A percentile compares a stretch with the other conserved stretches of the same genome.
These are phyloP conservation scores for Astrephomene gubernaculifera DNA, from an alignment of 139 green algal genomes.

Conservation along the genomic window DNA sequence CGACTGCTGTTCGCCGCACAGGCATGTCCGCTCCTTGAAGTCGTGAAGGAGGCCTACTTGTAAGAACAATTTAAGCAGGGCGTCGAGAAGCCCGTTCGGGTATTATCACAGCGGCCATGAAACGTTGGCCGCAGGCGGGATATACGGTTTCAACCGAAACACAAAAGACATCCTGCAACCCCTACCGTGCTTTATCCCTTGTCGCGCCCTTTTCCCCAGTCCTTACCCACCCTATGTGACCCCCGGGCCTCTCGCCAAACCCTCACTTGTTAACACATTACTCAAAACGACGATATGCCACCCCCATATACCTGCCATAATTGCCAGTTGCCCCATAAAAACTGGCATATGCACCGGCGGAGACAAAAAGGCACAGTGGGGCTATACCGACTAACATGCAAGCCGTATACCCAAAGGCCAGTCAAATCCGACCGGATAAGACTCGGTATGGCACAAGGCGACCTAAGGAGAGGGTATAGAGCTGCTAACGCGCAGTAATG, in stretches of 20 bases:
- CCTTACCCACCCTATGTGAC: background rate
- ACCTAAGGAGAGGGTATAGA: background rate
- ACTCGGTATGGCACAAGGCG: background rate
- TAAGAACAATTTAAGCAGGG: background rate
- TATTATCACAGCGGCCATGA: slow-evolving; percentile 5
- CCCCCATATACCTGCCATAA: background rate
- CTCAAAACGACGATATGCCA: background rate
- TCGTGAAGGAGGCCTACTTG: background rate
- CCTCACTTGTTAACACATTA: background rate
- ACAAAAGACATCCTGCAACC: slow-evolving; percentile 11
- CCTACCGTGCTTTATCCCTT: too few relatives aligned
- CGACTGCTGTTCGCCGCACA: too few relatives aligned
- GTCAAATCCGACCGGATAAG: slow-evolving; percentile 18
- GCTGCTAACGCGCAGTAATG: too few relatives aligned
- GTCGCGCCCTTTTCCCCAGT: too few relatives aligned
- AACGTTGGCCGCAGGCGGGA: background rate
- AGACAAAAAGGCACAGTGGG: too few relatives aligned
- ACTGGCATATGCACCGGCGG: slow-evolving; percentile 8
- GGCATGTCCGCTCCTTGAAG: too few relatives aligned
- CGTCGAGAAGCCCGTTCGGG: background rate
- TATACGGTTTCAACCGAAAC: slow-evolving; percentile 2
- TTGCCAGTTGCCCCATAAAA: slow-evolving; percentile 3
- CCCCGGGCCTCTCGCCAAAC: background rate
- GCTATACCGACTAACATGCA: too few relatives aligned
- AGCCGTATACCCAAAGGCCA: slow-evolving; percentile 10